phyloP scores from a whole-genome alignment of 108 stramenopile species.

The Cyclotella atomus region DNA sequence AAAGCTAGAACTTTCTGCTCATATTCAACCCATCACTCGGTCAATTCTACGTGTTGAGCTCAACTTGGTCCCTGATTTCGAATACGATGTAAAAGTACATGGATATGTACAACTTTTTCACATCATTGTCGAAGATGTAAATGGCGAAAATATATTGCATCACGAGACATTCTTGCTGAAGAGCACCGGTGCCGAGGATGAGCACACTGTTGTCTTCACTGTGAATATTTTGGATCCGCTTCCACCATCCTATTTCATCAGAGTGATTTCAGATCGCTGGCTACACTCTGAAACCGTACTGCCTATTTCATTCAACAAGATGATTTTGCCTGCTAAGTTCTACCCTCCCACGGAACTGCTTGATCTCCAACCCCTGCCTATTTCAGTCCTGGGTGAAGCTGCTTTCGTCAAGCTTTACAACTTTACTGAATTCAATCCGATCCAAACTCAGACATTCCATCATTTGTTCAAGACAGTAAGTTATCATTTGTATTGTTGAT shows the following conservation, averaged over 20 bases:
- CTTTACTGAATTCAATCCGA: constrained; percentile 92
- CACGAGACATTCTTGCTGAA: constrained; percentile 92
- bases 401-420: constrained; percentile 74
- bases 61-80: constrained; percentile 91
- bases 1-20: constrained; percentile 89
- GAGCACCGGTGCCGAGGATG: constrained; percentile 77
- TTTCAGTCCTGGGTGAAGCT: constrained; percentile 79
- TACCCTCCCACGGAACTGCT: constrained; percentile 96
- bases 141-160: constrained; percentile 94
- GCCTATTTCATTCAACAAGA: constrained; percentile 94
- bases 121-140: constrained; percentile 96
- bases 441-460: constrained; percentile 98
- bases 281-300: constrained; percentile 91
- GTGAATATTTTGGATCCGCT: constrained; percentile 96
- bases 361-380: constrained; percentile 95
- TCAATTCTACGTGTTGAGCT: constrained; percentile 95
- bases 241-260: constrained; percentile 96
- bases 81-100: constrained; percentile 92
- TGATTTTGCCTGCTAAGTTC: constrained; percentile 96
- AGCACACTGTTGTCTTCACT: constrained; percentile 89
- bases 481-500: not conserved
- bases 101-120: constrained; percentile 94
- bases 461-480: constrained; percentile 86
- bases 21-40: constrained; percentile 97
- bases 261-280: constrained; percentile 97